These are phyloP conservation scores for Phellopilus nigrolimitatus DNA, from an alignment of 1,284 basidiomycete genomes.

Conservation along the genomic window DNA sequence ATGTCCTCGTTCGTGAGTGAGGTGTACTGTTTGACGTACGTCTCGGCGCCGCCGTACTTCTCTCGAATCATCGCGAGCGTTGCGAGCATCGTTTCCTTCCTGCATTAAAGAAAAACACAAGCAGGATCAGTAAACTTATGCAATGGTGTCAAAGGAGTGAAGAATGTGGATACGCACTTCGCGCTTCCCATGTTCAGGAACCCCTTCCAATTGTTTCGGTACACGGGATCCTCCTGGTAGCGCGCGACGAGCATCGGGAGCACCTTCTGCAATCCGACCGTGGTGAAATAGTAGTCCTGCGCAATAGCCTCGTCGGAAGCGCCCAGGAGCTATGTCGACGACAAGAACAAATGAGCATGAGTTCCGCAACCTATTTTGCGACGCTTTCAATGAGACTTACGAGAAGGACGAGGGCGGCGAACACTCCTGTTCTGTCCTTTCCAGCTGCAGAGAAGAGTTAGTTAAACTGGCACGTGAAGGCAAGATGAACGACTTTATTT, in stretches of 20 bases:
- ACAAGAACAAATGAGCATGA: background rate
- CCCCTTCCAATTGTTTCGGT: slow-evolving; percentile 36
- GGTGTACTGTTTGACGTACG: slow-evolving; percentile 30
- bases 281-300: slow-evolving; percentile 38
- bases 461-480: background rate
- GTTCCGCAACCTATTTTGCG: background rate
- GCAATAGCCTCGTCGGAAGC: slow-evolving; percentile 37
- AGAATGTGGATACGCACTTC: slow-evolving; percentile 27
- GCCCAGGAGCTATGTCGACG: slow-evolving; percentile 33
- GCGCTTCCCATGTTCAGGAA: slow-evolving; percentile 35
- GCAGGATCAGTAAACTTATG: background rate
- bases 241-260: slow-evolving; percentile 31
- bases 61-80: slow-evolving; percentile 32
- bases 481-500: background rate
- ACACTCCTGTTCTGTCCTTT: slow-evolving; percentile 41
- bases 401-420: slow-evolving; percentile 34
- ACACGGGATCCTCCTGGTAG: slow-evolving; percentile 31
- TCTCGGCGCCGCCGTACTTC: slow-evolving; percentile 35
- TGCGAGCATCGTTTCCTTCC: slow-evolving; percentile 36
- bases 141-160: background rate
- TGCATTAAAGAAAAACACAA: slow-evolving; percentile 19
- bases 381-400: slow-evolving; percentile 22
- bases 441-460: slow-evolving; percentile 31
- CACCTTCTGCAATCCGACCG: slow-evolving; percentile 35
- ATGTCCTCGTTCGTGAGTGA: slow-evolving; percentile 34